Conservation (phyloP, 2,329 filamentous ascomycete species). For the Mycosphaerelloides madeirae region DNA sequence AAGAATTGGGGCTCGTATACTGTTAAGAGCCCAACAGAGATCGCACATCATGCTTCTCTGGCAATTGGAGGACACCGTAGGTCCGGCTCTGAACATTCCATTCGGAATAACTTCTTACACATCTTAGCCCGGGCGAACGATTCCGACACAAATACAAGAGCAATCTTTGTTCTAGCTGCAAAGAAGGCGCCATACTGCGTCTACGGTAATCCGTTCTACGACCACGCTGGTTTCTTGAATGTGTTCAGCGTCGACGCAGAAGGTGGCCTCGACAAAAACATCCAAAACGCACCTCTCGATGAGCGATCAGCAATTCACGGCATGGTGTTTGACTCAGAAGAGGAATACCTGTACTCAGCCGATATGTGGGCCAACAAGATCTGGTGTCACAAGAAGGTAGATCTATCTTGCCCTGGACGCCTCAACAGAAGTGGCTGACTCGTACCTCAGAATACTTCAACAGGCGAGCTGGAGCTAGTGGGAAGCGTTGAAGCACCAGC, state of each 20-base stretch:
- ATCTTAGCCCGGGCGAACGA: slow-evolving; percentile 61
- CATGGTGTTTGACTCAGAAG: slow-evolving; percentile 72
- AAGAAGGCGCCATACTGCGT: slow-evolving; percentile 72
- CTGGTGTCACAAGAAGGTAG: slow-evolving; percentile 71
- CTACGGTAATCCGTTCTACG: slow-evolving; percentile 88
- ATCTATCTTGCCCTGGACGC: neutral
- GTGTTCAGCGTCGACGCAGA: slow-evolving; percentile 59
- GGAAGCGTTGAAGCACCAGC: slow-evolving; percentile 68
- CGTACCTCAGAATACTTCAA: slow-evolving; percentile 42
- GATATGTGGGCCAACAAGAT: slow-evolving; percentile 74
- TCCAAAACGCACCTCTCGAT: slow-evolving; percentile 70
- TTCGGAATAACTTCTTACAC: neutral
- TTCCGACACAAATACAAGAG: slow-evolving; percentile 72
- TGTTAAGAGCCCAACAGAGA: slow-evolving; percentile 69
- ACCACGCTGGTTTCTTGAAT: slow-evolving; percentile 75
- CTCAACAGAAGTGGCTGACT: neutral
- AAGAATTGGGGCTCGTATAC: slow-evolving; percentile 87
- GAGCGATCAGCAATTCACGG: slow-evolving; percentile 69
- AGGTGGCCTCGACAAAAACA: slow-evolving; percentile 58
- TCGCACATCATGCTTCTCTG: slow-evolving; percentile 69
- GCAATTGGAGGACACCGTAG: slow-evolving; percentile 64
- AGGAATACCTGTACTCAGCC: slow-evolving; percentile 73
- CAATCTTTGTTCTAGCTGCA: slow-evolving; percentile 82
- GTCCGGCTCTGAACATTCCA: slow-evolving; percentile 45
- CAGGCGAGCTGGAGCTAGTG: slow-evolving; percentile 62